Base-by-base conservation (phyloP, 2,329 filamentous ascomycete species). In the Cytospora schulzeri region DNA sequence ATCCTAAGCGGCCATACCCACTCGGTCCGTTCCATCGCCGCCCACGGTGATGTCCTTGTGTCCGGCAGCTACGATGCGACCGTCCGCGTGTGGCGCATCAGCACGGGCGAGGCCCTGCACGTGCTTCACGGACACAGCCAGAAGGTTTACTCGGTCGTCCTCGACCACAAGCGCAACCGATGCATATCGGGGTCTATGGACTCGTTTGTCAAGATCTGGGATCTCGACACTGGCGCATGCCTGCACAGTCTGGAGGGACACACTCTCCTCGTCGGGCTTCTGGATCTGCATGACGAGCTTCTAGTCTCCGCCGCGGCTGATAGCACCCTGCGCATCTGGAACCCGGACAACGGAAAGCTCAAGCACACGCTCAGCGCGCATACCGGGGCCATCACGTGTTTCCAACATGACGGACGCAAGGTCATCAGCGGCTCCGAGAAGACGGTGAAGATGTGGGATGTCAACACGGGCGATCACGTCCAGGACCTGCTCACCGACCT, bases 151-250 rank as follows among this genome's bases (percentile, higher is more conserved):
- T 97, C 93, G 66, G 95, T 99, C 11, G 95, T 99, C 11, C 81
- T 98, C 26, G 95, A 99, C 72, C 90, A 93, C 70, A 88, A 90
- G 71, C 91, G 95, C 65, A 96, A 96, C 73, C 90, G 94, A 50
- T 99, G 95, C 77, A 98, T 99, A 68, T 97, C 93, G 68, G 95
- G 95, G 15, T 97, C 93, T 8, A 99, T 99, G 95, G 95, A 99
- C 76, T 97, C 95, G 68, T 85, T 93, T 68, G 95, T 99, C 74
- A 98, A 97, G 78, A 94, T 99, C 15, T 99, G 95, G 95, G 95
- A 94, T 66, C 83, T 99, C 17, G 88, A 92, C 33, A 95, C 91
- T 2, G 95, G 95, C 0, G 81, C 89, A 0, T 91, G 93, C 70
- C 80, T 98, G 14, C 91, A 94, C 76, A 97, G 92, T 1, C 85